These are phyloP conservation scores for Nyssa sinensis DNA, from an alignment of 148 eudicot genomes.

Conservation along the genomic window DNA sequence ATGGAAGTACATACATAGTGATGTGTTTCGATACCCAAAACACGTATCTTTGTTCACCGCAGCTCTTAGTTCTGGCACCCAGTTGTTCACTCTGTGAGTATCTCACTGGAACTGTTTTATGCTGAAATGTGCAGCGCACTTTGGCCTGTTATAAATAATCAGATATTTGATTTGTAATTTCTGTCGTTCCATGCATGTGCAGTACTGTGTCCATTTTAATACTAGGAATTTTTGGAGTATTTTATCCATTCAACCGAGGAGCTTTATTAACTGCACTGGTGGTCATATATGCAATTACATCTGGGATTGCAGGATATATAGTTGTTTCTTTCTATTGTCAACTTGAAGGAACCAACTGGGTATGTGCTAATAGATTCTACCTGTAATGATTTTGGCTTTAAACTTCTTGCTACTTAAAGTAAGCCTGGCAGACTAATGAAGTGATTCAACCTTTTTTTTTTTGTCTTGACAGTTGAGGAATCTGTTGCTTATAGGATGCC, in stretches of 20 bases:
- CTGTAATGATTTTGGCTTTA: background rate
- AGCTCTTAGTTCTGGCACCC: conserved; percentile 23
- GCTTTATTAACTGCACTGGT: conserved; percentile 14
- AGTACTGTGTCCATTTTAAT: too few species aligned
- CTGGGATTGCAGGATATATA: conserved; percentile 22
- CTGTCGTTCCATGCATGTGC: background rate
- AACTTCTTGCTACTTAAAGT: too few species aligned
- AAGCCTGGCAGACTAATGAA: too few species aligned
- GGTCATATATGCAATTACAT: conserved; percentile 21
- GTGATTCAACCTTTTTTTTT: too few species aligned
- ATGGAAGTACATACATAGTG: conserved; percentile 30
- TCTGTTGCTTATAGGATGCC: conserved; percentile 1
- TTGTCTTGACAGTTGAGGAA: background rate
- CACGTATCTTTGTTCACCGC: conserved; percentile 20
- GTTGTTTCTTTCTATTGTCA: conserved; percentile 17
- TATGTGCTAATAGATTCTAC: background rate
- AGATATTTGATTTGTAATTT: background rate
- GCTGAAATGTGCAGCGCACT: background rate
- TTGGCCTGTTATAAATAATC: background rate
- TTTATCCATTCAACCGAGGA: conserved; percentile 26
- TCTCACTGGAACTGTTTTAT: background rate
- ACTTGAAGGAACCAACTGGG: too few species aligned
- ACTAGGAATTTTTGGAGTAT: conserved; percentile 17
- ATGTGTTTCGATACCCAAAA: conserved; percentile 22
- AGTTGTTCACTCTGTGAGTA: conserved; percentile 21